Base-by-base conservation (phyloP, 352 stramenopile species). In the Thraustochytrium sp. region DNA sequence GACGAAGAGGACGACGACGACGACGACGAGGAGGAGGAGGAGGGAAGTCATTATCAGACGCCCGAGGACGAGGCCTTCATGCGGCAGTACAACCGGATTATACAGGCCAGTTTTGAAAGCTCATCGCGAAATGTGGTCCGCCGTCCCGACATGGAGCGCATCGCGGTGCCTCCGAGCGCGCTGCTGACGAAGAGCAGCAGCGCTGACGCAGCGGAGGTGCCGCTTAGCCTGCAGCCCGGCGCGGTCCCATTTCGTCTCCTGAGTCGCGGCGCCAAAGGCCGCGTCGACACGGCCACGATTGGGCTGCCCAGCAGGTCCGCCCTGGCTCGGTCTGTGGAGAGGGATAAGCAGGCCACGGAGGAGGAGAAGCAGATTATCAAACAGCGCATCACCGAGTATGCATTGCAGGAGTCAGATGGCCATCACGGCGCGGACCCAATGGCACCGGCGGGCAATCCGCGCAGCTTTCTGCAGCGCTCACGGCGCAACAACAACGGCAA, bases 61-160 rank as follows among this genome's bases (percentile, higher is more conserved):
- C 90, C 92, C 63, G 92, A 95, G 78, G 92, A 95, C 86, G 91
- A 94, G 2, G 90, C 90, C 55, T 95, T 95, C 74, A 91, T 95
- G 80, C 93, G 93, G 84, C 91, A 91, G 16, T 95, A 94, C 85
- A 93, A 92, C 84, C 86, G 88, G 3, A 93, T 95, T 89, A 94
- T 95, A 89, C 90, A 93, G 37, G 75, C 76, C 51, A 1, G 76
- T 86, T 34, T 87, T 85, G 36, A 76, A 87, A 46, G 80, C 84
- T 26, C 82, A 51, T 0, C 87, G 84, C 73, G 87, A 77, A 2
- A 80, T 82, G 37, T 34, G 21, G 37, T 11, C 34, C 31, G 31
- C 13, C 76, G 76, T 18, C 1, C 40, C 5, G 40, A 80, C 37
- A 21, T 34, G 8, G 68, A 61, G 1, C 68, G 53, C 48, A 80